Evolutionary conservation across 176 grass and related monocot species (phyloP).

Genomic region (Coix lacrymajobi): DNA sequence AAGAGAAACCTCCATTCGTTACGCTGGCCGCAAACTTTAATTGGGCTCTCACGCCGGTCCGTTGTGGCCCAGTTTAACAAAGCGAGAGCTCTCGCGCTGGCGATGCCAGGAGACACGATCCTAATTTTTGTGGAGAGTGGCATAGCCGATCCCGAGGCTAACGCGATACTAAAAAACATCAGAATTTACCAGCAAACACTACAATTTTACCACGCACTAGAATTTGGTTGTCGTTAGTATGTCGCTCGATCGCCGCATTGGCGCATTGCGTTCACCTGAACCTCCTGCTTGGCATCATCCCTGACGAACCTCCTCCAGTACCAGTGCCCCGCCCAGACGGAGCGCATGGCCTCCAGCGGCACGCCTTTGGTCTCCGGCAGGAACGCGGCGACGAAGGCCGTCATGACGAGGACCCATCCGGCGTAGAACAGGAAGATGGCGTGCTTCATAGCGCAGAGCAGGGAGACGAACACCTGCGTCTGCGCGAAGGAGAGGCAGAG

Average conservation of each 20-base stretch:
- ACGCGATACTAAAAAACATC: neutral
- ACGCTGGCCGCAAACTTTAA: neutral
- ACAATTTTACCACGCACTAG: neutral
- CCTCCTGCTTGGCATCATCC: slow-evolving; percentile 25
- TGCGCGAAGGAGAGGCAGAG: slow-evolving; percentile 53
- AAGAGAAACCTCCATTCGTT: neutral
- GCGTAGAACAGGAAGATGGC: slow-evolving; percentile 60
- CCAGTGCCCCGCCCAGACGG: slow-evolving; percentile 44
- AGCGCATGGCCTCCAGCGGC: slow-evolving; percentile 54
- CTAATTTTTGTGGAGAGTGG: too few species aligned
- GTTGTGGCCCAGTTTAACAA: neutral
- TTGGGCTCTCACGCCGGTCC: neutral
- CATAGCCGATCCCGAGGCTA: too few species aligned
- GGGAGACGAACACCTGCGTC: slow-evolving; percentile 48
- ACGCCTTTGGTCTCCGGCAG: slow-evolving; percentile 78
- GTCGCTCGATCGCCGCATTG: neutral
- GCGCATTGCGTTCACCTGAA: neutral
- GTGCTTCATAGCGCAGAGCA: slow-evolving; percentile 43
- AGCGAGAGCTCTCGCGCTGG: neutral
- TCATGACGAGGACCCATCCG: slow-evolving; percentile 55
- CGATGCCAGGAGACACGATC: neutral
- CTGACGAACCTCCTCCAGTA: slow-evolving; percentile 54
- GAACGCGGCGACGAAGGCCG: slow-evolving; percentile 52
- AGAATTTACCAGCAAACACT: neutral
- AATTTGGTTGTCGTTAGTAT: neutral